Evolutionary conservation across 179 eudicot genomes (phyloP), one percentile per base, ranked within the genome.

Genomic region (Carnegiea gigantea): DNA sequence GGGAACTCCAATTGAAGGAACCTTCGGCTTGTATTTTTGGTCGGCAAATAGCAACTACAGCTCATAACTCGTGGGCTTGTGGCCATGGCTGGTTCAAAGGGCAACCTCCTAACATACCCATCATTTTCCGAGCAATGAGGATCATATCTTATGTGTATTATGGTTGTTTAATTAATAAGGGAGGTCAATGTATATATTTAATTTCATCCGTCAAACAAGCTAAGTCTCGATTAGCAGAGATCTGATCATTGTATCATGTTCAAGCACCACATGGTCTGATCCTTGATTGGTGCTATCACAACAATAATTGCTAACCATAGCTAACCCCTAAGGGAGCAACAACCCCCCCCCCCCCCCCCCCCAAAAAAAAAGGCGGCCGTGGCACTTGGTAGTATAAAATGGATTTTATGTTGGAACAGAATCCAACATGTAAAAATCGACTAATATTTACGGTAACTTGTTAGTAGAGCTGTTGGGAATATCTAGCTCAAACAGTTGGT

Each of bases 31-130:
- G 68, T 62, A 15, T n/a, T 62, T 62, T 30, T 62, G 30, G 68
- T 62, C 68, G n/a, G 68, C 68, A 62, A 54, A n/a, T 62, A 62
- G 68, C 68, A 62, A 24, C 30, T 23, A 13, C 68, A 62, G 68
- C 68, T 62, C 68, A 62, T 10, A 8, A 62, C 14, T 7, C 23
- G 68, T 0, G 68, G 68, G n/a, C 14, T 7, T 62, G 68, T 7
- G 68, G 68, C 5, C 68, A 7, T 62, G 68, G 10, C 68, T 23
- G 68, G 28, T 62, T 62, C 68, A 62, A 62, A 62, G 28, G 13
- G 20, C 62, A 15, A 54, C 20, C 26, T 62, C 33, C 26, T 3
- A 62, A 62, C 11, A 62, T 62, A 62, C 62, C n/a, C n/a, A 62
- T 62, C 30, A 62, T 23, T 62, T 62, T 62, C 68, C 30, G 3